Conservation (phyloP, 78 protist species). For the Diacronema lutheri region DNA sequence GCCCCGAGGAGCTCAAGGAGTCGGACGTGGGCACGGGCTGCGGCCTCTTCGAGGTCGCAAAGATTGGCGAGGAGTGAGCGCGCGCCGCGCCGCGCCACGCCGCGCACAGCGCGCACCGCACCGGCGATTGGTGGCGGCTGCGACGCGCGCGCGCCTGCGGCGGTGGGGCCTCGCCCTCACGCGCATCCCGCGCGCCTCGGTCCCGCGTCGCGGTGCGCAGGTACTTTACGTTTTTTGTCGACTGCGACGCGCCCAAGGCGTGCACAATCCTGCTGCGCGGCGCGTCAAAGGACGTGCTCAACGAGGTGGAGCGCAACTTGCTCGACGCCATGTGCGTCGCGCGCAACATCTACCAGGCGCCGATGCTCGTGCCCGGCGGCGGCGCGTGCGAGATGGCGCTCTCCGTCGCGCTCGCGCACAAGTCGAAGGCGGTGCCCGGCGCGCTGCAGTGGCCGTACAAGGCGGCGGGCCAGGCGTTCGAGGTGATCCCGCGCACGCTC, state of each 20-base stretch:
- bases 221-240: constrained; percentile 94
- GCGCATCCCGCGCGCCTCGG: constrained; percentile 1
- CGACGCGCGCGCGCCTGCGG: too few species aligned
- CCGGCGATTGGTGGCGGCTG: too few species aligned
- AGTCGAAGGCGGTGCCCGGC: constrained; percentile 83
- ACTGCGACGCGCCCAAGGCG: constrained; percentile 96
- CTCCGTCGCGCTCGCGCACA: constrained; percentile 63
- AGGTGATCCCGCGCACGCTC: constrained; percentile 94
- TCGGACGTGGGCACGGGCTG: constrained; percentile 90
- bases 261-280: constrained; percentile 98
- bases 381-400: constrained; percentile 97
- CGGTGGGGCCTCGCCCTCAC: too few species aligned
- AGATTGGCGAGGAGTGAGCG: constrained; percentile 98
- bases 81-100: too few species aligned
- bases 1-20: constrained; percentile 92
- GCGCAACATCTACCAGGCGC: constrained; percentile 89
- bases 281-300: constrained; percentile 96
- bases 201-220: constrained; percentile 26
- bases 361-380: constrained; percentile 97
- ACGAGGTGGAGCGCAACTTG: constrained; percentile 89
- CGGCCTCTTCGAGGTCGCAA: constrained; percentile 62
- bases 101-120: too few species aligned
- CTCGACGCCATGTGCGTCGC: constrained; percentile 98
- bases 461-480: constrained; percentile 37
- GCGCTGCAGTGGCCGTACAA: constrained; percentile 66